Evolutionary conservation across 805 yeast species (phyloP), one percentile per base, ranked within the genome.

Genomic region (Dipodascus albidus): DNA sequence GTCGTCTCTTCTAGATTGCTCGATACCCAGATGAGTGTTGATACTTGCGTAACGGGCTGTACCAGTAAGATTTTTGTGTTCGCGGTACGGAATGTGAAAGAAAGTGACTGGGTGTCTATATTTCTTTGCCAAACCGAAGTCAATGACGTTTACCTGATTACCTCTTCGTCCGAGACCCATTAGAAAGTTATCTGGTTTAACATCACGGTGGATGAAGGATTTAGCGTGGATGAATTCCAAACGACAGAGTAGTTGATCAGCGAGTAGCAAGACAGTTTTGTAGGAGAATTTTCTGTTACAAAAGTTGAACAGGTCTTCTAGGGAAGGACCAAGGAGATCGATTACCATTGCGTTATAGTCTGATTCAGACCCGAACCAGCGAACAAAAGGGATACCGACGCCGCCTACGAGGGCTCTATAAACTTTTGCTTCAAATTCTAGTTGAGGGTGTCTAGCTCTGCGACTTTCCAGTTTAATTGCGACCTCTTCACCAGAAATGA

Each of bases 281-380:
- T 84, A 86, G 44, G 96, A 83, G 70, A 91, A 91, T 68, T 87
- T 87, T 57, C 99, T 77, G 70, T 87, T 87, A 73, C 99, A 93
- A 69, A 91, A 93, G 72, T 91, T 91, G 78, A 91, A 91, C 61
- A 91, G 74, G 68, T 93, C 98, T 68, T 91, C 99, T 58, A 91
- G 75, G 0, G 96, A 85, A 2, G 98, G 98, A 3, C 99, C 99
- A 62, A 91, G 76, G 52, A 91, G 77, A 67, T 91, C 99, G 62
- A 91, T 91, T 44, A 91, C 98, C 90, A 91, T 84, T 42, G 97
- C 96, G 68, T 90, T 87, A 67, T 88, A 91, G 67, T 90, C 97
- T 61, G 96, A 87, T 68, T 91, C 98, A 1, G 95, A 85, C 41
- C 98, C 99, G 68, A 82, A 90, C 95, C 96, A 91, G 68, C 98